Evolutionary conservation across 2,329 filamentous ascomycete genomes (phyloP), one percentile per base, ranked within the genome.

Genomic region (Septoria petroselini): DNA sequence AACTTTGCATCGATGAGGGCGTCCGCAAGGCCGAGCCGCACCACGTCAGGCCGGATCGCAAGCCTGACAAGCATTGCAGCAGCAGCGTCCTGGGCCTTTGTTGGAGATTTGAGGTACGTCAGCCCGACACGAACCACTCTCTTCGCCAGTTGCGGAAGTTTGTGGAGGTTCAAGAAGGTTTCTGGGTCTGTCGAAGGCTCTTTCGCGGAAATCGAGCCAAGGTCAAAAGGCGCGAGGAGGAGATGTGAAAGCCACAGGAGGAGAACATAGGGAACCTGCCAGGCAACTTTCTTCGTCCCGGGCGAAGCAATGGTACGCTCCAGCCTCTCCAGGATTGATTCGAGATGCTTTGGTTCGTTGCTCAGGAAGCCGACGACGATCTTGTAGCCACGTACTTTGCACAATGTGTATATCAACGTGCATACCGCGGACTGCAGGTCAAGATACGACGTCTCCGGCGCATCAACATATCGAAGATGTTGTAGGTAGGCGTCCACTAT

Each of bases 321-420:
- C 34, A 95, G 81, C 12, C 85, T 84, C 1, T 78, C 76, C 7
- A 96, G 76, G 53, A 98, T 77, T 1, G 85, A 78, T 66, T 95
- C 91, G 11, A 98, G 79, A 63, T 91, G 85, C 62, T 80, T 85
- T 1, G 90, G 85, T 68, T 97, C 93, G 57, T 93, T 95, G 65
- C 87, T 91, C 58, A 98, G 75, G 65, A 97, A 96, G 34, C 88
- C 82, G 44, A 90, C 83, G 60, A 98, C 85, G 43, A 98, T 85
- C 69, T 97, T 97, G 66, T 93, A 84, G 18, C 93, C 91, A 45
- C 93, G 82, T 42, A 97, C 85, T 71, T 98, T 98, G 76, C 90
- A 96, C 53, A 98, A 85, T 0, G 85, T 85, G 66, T 97, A 97
- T 29, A 98, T 70, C 2, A 97, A 75, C 54, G 79, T 81, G 67